Percentiles rank a stretch among this genome's conserved stretches.
phyloP scores from a whole-genome alignment of 2,329 filamentous ascomycete species.

The Didymosphaeria variabile region DNA sequence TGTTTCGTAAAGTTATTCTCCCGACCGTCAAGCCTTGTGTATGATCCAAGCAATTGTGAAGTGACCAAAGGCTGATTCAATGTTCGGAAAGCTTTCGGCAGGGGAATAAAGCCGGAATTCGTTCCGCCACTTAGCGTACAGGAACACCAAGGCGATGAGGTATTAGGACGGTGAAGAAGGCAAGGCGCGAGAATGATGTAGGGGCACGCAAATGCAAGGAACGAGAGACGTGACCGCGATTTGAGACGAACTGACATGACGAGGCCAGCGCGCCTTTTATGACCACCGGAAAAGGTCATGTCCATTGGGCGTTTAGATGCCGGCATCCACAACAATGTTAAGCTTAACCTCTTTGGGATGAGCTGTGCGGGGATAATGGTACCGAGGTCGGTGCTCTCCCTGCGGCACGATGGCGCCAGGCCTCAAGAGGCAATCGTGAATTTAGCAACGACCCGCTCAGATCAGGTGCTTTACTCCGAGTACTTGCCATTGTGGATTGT shows the following conservation, averaged over 20 bases:
- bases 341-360: slow-evolving; percentile 1
- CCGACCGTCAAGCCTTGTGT: background rate
- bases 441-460: background rate
- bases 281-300: background rate
- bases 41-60: background rate
- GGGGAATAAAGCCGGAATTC: background rate
- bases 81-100: background rate
- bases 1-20: background rate
- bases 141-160: background rate
- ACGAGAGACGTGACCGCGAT: background rate
- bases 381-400: slow-evolving; percentile 3
- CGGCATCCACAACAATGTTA: background rate
- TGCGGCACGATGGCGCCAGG: background rate
- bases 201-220: background rate
- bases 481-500: background rate
- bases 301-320: slow-evolving; percentile 2
- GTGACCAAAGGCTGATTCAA: background rate
- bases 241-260: background rate
- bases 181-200: background rate
- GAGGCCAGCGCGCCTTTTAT: slow-evolving; percentile 10
- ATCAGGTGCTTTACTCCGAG: slow-evolving; percentile 10
- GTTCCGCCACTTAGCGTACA: background rate
- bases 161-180: background rate
- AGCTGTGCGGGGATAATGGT: slow-evolving; percentile 12
- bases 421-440: background rate